Evolutionary conservation across 2,329 filamentous ascomycete genomes (phyloP), one percentile per base, ranked within the genome.

Genomic region (Epichloe gansuensis): DNA sequence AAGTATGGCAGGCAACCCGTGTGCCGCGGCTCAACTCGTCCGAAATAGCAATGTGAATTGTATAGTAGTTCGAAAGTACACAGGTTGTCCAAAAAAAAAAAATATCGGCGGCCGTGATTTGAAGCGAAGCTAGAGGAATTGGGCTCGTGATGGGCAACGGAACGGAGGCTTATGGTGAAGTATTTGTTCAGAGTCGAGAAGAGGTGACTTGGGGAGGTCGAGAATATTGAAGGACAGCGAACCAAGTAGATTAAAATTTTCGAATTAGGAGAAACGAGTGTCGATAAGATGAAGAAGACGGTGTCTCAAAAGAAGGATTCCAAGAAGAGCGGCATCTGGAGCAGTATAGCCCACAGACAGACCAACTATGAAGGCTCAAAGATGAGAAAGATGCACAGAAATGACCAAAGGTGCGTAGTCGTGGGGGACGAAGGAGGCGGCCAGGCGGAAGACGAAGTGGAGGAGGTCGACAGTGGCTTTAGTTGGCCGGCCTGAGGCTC

Each of bases 231-330:
- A 45, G 41, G 41, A 39, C 13, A 31, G 50, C 39, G 51, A 59
- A 60, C 57, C 62, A 63, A 60, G 59, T 62, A 61, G 54, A 61
- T 61, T 56, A 59, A 64, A 62, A 59, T 65, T 64, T 63, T 61
- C 62, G 58, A 60, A 64, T 64, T 53, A 59, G 53, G 54, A 52
- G 55, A 59, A 67, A 65, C 57, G 64, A 66, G 59, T 53, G 64
- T 64, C 60, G 60, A 60, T 59, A 55, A 56, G 58, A 61, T 56
- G 59, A 62, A 56, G 53, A 56, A 50, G 54, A 45, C 36, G 21
- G 46, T 51, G 56, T 60, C 60, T 64, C 55, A 63, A 61, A 58
- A 44, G 51, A 42, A 59, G 56, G 54, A 59, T 58, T 54, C 51
- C 51, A 59, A 57, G 56, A 58, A 53, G 52, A 56, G 57, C 59